Percentiles rank a stretch among this genome's conserved stretches.
Conservation (phyloP, 257 asterid species). For the Solanum medicagineum region DNA sequence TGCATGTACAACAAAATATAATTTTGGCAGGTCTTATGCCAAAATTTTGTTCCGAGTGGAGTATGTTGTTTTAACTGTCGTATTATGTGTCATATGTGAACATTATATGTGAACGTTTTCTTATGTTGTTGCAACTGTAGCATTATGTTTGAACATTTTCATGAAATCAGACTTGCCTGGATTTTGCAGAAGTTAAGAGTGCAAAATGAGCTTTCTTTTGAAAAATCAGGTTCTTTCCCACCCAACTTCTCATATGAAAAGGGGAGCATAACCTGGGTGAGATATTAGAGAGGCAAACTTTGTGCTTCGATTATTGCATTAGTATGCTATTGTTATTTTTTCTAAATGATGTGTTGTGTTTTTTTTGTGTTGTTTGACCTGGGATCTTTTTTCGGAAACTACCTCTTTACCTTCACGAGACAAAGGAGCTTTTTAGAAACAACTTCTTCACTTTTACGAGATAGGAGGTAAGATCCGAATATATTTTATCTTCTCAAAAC, state of each 20-base stretch:
- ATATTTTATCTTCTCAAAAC: not conserved
- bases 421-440: too few relatives aligned
- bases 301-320: not conserved
- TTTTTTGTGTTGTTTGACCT: too few relatives aligned
- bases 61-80: not conserved
- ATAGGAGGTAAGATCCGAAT: rapidly evolving
- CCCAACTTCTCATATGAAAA: not conserved
- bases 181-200: not conserved
- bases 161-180: not conserved
- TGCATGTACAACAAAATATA: not conserved
- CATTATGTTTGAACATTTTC: not conserved
- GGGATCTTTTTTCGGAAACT: too few relatives aligned
- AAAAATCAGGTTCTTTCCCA: not conserved
- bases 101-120: too few relatives aligned
- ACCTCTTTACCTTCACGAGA: not conserved
- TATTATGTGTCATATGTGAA: too few relatives aligned
- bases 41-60: not conserved
- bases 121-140: not conserved
- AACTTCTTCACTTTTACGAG: too few relatives aligned
- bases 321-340: not conserved
- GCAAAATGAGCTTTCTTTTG: not conserved
- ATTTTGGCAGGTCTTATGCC: not conserved
- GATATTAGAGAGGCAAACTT: not conserved
- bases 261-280: not conserved
- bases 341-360: not conserved